Evolutionary conservation across 2,329 filamentous ascomycete genomes (phyloP).

Genomic region (Penicillium decumbens): DNA sequence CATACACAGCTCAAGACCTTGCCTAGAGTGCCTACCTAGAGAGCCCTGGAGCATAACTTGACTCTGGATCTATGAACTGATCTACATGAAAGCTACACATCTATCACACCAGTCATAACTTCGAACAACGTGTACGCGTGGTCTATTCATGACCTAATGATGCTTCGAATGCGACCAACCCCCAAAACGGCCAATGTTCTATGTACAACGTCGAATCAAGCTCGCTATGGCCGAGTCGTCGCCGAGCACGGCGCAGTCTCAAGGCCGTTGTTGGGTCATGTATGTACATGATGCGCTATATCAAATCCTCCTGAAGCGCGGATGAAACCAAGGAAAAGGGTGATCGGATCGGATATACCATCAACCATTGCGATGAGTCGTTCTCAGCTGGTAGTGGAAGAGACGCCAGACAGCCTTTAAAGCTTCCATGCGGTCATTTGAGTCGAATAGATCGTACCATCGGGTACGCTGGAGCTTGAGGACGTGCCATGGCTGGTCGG

Average conservation of each 20-base stretch:
- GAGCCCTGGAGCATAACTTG: no score
- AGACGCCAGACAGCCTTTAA: conserved; percentile 56
- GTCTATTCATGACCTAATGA: not conserved
- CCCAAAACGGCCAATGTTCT: not conserved
- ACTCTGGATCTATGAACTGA: no score
- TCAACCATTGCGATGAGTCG: conserved; percentile 8
- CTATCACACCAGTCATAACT: no score
- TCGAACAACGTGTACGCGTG: not conserved
- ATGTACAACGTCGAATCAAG: not conserved
- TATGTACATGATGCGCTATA: conserved; percentile 19
- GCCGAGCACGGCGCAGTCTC: not conserved
- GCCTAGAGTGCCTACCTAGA: no score
- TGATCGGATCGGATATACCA: not conserved
- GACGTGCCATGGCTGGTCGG: conserved; percentile 46
- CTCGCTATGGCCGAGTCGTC: not conserved
- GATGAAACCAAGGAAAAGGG: not conserved
- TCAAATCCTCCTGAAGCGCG: not conserved
- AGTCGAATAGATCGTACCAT: conserved; percentile 57
- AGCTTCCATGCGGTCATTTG: conserved; percentile 52
- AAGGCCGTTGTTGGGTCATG: not conserved
- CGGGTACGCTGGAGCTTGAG: conserved; percentile 52
- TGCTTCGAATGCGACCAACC: not conserved
- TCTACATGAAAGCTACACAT: no score
- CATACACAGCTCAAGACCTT: no score
- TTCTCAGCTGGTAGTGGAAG: conserved; percentile 51